Conservation (phyloP, 169 alveolate species). For the Eimeria acervulina region DNA sequence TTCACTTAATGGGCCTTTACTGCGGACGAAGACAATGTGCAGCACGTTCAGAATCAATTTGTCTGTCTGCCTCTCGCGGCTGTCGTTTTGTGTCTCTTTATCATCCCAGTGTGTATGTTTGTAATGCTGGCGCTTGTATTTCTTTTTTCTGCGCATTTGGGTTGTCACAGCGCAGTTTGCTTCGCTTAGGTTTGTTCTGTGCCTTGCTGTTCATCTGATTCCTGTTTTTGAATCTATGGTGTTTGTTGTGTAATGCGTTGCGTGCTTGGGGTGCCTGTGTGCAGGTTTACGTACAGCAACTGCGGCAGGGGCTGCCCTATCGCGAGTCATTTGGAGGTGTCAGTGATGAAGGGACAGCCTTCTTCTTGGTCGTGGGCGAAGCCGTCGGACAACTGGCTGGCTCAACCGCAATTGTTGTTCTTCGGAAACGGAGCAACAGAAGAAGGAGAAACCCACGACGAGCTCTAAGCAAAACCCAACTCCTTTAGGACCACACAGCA, state of each 20-base stretch:
- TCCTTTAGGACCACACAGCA: neutral
- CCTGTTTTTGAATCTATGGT: too few species aligned
- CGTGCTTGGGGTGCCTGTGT: neutral
- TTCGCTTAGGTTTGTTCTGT: too few species aligned
- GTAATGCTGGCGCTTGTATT: too few species aligned
- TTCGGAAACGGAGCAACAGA: neutral
- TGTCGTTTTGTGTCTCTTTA: too few species aligned
- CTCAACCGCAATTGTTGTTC: constrained; percentile 60
- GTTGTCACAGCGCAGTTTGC: too few species aligned
- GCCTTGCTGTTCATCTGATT: too few species aligned
- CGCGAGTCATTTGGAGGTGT: constrained; percentile 78
- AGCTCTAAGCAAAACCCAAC: neutral
- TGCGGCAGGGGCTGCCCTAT: constrained; percentile 83
- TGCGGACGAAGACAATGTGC: too few species aligned
- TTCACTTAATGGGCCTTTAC: too few species aligned
- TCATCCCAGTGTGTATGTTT: too few species aligned
- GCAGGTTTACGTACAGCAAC: constrained; percentile 78
- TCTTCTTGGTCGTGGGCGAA: constrained; percentile 60
- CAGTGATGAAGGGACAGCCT: constrained; percentile 49
- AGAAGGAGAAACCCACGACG: neutral
- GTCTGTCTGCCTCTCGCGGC: too few species aligned
- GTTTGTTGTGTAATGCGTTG: neutral
- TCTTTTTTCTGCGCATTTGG: too few species aligned
- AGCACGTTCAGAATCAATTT: too few species aligned
- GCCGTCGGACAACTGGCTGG: constrained; percentile 69